Evolutionary conservation across 371 early-diverging fungal genomes (phyloP).

Genomic region (Mortierella sp.): DNA sequence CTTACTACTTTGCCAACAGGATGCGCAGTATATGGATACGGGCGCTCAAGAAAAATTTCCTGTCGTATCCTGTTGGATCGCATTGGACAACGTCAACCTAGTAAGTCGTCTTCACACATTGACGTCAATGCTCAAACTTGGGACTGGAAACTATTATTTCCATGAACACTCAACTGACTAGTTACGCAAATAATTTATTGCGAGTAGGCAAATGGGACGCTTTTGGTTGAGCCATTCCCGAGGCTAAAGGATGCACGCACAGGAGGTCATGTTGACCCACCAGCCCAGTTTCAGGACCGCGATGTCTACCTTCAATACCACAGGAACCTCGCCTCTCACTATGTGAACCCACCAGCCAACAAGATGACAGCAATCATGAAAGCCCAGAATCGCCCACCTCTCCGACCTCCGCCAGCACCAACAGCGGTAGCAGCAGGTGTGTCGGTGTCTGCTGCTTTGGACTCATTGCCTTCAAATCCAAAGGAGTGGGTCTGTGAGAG

Average conservation of each 20-base stretch:
- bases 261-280: slow-evolving; percentile 7
- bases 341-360: slow-evolving; percentile 18
- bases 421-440: not conserved
- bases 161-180: not conserved
- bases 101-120: not conserved
- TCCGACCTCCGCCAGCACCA: not conserved
- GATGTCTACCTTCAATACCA: slow-evolving; percentile 23
- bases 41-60: slow-evolving; percentile 29
- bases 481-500: slow-evolving; percentile 6
- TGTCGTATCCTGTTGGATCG: slow-evolving; percentile 48
- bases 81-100: slow-evolving; percentile 42
- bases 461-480: not conserved
- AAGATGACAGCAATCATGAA: slow-evolving; percentile 9
- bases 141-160: not conserved
- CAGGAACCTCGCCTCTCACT: slow-evolving; percentile 22
- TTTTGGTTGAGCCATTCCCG: slow-evolving; percentile 48
- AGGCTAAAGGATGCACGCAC: slow-evolving; percentile 2
- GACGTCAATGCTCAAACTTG: too few species aligned
- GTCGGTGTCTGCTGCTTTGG: not conserved
- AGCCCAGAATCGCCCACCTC: not conserved
- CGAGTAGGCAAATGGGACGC: slow-evolving; percentile 38
- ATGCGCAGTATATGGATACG: slow-evolving; percentile 47
- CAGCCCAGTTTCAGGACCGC: slow-evolving; percentile 8
- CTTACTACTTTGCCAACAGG: slow-evolving; percentile 18
- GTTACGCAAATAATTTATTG: not conserved